Percentiles rank a stretch among this genome's conserved stretches.
Evolutionary conservation across 2,329 filamentous ascomycete genomes (phyloP).

Genomic region (Lecanicillium sp.): DNA sequence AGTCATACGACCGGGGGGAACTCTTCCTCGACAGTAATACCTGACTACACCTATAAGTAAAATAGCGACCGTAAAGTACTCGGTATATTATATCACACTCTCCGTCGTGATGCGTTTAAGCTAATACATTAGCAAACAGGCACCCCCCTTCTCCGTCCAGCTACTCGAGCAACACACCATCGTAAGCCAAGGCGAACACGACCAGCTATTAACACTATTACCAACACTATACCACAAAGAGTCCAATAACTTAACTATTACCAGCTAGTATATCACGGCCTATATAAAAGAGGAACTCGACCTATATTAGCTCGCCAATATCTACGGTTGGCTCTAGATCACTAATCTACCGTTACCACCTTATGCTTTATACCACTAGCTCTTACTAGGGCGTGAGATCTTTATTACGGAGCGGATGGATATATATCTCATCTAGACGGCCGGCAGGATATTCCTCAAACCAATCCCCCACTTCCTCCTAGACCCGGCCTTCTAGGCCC

Average conservation of each 20-base stretch:
- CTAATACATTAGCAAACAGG: neutral
- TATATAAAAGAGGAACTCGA: too few species aligned
- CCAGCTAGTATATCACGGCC: too few species aligned
- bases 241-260: too few species aligned
- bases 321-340: conserved; percentile 22
- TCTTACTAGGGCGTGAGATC: conserved; percentile 21
- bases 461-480: conserved; percentile 31
- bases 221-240: too few species aligned
- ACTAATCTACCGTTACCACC: conserved; percentile 23
- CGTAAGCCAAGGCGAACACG: neutral
- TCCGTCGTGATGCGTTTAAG: neutral
- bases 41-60: neutral
- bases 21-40: neutral
- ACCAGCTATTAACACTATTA: too few species aligned
- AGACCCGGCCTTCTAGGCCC: conserved; percentile 13
- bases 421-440: conserved; percentile 25
- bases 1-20: neutral
- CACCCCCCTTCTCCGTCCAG: neutral
- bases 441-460: conserved; percentile 27
- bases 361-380: conserved; percentile 22
- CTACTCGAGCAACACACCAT: neutral
- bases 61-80: neutral
- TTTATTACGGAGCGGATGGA: conserved; percentile 27
- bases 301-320: too few species aligned
- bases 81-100: neutral